Conservation (phyloP, 257 asterid species). For the Orobanche coerulescens region DNA sequence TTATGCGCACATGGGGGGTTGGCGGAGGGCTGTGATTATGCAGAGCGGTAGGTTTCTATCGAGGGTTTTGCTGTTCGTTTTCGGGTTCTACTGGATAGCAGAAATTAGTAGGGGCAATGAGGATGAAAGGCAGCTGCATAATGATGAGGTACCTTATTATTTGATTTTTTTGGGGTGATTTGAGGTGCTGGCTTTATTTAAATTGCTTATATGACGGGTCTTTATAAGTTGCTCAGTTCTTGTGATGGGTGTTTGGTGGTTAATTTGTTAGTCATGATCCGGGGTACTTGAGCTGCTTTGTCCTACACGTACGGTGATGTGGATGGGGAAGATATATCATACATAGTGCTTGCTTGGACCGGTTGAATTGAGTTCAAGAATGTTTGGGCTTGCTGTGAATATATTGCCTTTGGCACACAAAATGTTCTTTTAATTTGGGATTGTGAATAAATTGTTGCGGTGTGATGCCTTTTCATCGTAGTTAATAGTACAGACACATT, state of each 20-base stretch:
- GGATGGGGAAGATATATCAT: slow-evolving; percentile 10
- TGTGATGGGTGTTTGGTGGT: not conserved
- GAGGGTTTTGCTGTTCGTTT: slow-evolving; percentile 57
- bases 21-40: slow-evolving; percentile 72
- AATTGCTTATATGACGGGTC: not conserved
- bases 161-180: not conserved
- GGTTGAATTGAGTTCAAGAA: not conserved
- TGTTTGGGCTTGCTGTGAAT: not conserved
- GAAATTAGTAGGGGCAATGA: slow-evolving; percentile 26
- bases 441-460: slow-evolving; percentile 7
- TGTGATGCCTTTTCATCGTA: not conserved
- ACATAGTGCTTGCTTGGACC: not conserved
- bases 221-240: not conserved
- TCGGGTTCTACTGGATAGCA: slow-evolving; percentile 74
- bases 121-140: slow-evolving; percentile 25
- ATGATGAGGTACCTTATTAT: slow-evolving; percentile 36
- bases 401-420: not conserved
- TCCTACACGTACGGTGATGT: not conserved
- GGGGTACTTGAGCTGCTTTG: not conserved
- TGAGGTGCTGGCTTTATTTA: not conserved
- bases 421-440: slow-evolving; percentile 1
- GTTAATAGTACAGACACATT: not conserved
- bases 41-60: slow-evolving; percentile 55
- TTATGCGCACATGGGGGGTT: slow-evolving; percentile 83
- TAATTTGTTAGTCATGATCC: not conserved